Conservation (phyloP, 2,329 filamentous ascomycete species). For the Monosporascus sp. region DNA sequence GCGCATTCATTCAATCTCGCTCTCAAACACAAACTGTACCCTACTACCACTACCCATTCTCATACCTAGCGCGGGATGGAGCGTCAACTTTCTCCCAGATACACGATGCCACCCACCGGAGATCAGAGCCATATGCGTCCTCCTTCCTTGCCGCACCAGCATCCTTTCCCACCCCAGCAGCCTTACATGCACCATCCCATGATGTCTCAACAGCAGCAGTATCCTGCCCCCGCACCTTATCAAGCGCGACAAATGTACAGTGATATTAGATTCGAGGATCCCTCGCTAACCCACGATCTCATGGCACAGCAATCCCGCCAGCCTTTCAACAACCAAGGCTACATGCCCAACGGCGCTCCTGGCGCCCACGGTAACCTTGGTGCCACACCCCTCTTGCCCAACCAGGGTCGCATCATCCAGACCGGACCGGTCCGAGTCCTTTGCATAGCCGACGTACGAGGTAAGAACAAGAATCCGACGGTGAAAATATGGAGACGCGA, state of each 20-base stretch:
- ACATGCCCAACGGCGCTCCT: constrained; percentile 58
- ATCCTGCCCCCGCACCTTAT: neutral
- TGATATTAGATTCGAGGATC: constrained; percentile 11
- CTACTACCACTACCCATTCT: no score
- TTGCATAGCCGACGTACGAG: constrained; percentile 68
- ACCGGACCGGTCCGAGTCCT: constrained; percentile 61
- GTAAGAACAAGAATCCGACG: constrained; percentile 33
- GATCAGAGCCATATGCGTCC: neutral
- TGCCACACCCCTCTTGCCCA: constrained; percentile 59
- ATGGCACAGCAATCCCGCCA: constrained; percentile 30
- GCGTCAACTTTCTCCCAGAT: neutral
- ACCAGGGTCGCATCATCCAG: constrained; percentile 62
- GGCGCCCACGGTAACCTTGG: constrained; percentile 36
- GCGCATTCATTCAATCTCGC: no score
- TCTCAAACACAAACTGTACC: no score
- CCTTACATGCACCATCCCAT: neutral
- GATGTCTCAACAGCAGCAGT: neutral
- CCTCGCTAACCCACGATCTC: constrained; percentile 9
- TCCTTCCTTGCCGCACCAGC: neutral
- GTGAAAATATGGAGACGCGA: constrained; percentile 2
- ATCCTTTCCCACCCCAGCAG: neutral
- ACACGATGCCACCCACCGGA: neutral
- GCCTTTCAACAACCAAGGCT: constrained; percentile 46
- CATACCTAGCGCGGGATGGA: neutral
- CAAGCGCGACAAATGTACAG: constrained; percentile 1